These are phyloP conservation scores for Stevia rebaudiana DNA, from an alignment of 140 eudicot species.

Conservation along the genomic window DNA sequence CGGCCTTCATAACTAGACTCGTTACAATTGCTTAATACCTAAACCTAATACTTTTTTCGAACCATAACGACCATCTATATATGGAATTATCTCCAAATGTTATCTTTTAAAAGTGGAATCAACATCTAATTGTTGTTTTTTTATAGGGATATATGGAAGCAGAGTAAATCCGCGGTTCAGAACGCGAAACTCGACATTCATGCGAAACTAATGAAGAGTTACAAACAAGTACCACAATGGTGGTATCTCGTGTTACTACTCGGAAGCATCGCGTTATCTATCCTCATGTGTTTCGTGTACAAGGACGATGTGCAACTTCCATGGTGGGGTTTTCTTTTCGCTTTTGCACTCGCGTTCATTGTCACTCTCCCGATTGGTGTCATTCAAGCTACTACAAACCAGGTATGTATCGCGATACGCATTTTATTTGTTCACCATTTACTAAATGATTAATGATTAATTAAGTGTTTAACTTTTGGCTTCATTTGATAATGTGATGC, in stretches of 20 bases:
- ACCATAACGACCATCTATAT: no score
- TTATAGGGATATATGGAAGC: slow-evolving; percentile 83
- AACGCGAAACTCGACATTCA: slow-evolving; percentile 69
- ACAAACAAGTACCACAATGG: slow-evolving; percentile 87
- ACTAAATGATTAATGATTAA: neutral
- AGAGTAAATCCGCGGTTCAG: slow-evolving; percentile 69
- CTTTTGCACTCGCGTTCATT: slow-evolving; percentile 65
- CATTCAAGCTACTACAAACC: slow-evolving; percentile 96
- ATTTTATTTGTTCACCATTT: neutral
- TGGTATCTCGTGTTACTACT: slow-evolving; percentile 68
- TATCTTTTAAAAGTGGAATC: neutral
- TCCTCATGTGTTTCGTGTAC: slow-evolving; percentile 80
- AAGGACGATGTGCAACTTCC: slow-evolving; percentile 87
- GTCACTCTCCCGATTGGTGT: slow-evolving; percentile 96
- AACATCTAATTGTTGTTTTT: neutral
- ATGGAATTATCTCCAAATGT: no score
- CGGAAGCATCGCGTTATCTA: slow-evolving; percentile 62
- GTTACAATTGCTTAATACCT: no score
- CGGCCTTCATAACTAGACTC: no score
- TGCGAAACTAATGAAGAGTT: slow-evolving; percentile 63
- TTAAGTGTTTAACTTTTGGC: neutral
- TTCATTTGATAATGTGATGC: slow-evolving; percentile 11
- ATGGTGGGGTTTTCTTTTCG: slow-evolving; percentile 96
- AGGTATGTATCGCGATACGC: slow-evolving; percentile 35
- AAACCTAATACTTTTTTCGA: no score